phyloP scores from a whole-genome alignment of 2,329 filamentous ascomycete genomes.

The Celoporthe dispersa region DNA sequence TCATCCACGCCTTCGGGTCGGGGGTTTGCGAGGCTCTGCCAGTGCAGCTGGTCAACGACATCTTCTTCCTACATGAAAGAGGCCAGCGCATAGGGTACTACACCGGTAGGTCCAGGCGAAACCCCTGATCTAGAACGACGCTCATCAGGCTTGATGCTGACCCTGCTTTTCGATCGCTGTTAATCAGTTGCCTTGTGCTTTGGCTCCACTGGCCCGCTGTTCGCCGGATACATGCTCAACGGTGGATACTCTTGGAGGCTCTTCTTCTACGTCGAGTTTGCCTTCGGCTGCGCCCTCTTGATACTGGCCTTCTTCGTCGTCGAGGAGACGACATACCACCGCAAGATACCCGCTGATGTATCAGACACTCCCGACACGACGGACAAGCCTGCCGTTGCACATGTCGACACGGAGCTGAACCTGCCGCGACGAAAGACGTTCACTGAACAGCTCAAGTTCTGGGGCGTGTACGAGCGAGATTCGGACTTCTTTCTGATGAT shows the following conservation, averaged over 20 bases:
- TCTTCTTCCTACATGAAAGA: conserved; percentile 52
- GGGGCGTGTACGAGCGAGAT: conserved; percentile 47
- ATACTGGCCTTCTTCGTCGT: conserved; percentile 41
- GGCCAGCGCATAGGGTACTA: conserved; percentile 63
- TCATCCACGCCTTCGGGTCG: conserved; percentile 46
- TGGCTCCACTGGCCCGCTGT: conserved; percentile 59
- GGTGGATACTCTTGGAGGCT: conserved; percentile 62
- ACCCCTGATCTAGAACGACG: neutral
- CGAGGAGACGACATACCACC: conserved; percentile 40
- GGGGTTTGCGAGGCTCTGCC: conserved; percentile 51
- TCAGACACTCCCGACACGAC: conserved; percentile 19
- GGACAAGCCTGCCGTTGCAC: conserved; percentile 21
- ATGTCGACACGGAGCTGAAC: conserved; percentile 7
- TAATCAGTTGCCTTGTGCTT: conserved; percentile 56
- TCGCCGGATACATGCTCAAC: conserved; percentile 64
- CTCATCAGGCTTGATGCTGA: conserved; percentile 16
- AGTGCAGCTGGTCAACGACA: conserved; percentile 51
- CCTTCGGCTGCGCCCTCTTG: conserved; percentile 46
- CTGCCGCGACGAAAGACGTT: conserved; percentile 47
- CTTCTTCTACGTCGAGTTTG: conserved; percentile 65
- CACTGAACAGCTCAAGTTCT: conserved; percentile 47
- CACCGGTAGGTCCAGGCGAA: conserved; percentile 45
- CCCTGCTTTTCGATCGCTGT: neutral
- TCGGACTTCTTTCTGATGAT: conserved; percentile 51
- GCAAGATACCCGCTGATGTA: conserved; percentile 25